Evolutionary conservation across 2,329 filamentous ascomycete genomes (phyloP), one percentile per base, ranked within the genome.

Genomic region (Xylaria sp.): DNA sequence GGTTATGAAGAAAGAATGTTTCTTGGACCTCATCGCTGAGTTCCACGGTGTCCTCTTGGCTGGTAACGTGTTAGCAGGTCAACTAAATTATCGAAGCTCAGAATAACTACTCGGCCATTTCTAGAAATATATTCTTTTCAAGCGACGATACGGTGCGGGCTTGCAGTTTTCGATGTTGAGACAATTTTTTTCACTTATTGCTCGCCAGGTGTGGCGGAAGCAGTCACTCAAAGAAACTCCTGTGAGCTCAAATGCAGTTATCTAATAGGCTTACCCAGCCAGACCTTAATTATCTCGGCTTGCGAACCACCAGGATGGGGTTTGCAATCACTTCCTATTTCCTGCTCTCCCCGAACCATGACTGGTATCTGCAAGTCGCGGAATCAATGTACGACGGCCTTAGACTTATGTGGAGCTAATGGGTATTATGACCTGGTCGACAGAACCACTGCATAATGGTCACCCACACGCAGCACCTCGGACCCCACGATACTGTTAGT

Each of bases 1-100:
- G 85, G 68, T 88, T 89, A 77, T 90, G 83, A 71, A 90, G 81
- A 18, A 83, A 81, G 66, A 91, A 80, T 5, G 86, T 89, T 74
- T 90, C 85, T 71, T 86, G 81, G 75, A 87, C 89, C 72, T 76
- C 92, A 80, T 71, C 76, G 83, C 81, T 67, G 81, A 82, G 58
- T 82, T 87, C 71, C 81, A 81, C 71, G 77, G 76, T 75, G 60
- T 77, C 72, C 73, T 73, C 71, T 71, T 83, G 81, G 72, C 85
- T 87, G 75, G 53, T 60, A 63, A 41, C 34, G 46, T 63, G 71
- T 76, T 68, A 76, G 73, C 64, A 72, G 61, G 62, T 65, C 68
- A 63, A 67, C 66, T 59, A 48, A 56, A 23, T 46, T 46, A 53
- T 60, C 65, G 23, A 61, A 63, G 65, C 62, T 63, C 66, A 56